Conservation (phyloP, 305 asterid genomes). For the Fraxinus baroniana region DNA sequence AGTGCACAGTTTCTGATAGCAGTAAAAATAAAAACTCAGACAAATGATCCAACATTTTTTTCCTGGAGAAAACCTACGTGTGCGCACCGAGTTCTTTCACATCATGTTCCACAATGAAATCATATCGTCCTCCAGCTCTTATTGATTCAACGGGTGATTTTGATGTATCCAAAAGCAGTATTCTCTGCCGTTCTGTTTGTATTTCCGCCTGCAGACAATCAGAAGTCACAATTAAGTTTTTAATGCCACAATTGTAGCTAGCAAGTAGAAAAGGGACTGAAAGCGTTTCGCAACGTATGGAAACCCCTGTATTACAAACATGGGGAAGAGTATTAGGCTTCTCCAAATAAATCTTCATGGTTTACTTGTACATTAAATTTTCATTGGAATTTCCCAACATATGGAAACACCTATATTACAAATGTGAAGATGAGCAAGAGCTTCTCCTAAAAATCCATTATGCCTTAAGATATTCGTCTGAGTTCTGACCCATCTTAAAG, state of each 20-base stretch:
- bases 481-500: neutral
- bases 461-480: conserved; percentile 9
- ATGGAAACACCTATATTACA: conserved; percentile 2
- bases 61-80: conserved; percentile 57
- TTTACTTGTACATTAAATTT: conserved; percentile 15
- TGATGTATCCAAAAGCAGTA: conserved; percentile 86
- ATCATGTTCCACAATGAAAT: conserved; percentile 97
- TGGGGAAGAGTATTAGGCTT: neutral
- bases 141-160: conserved; percentile 90
- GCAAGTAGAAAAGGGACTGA: conserved; percentile 23
- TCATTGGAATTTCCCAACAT: neutral
- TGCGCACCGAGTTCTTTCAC: conserved; percentile 99
- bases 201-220: conserved; percentile 76
- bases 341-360: conserved; percentile 7
- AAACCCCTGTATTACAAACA: conserved; percentile 5
- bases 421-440: neutral
- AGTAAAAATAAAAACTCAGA: neutral
- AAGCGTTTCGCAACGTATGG: neutral
- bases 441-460: conserved; percentile 7
- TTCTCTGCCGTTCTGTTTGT: conserved; percentile 93
- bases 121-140: conserved; percentile 95
- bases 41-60: conserved; percentile 6
- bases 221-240: conserved; percentile 23
- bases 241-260: conserved; percentile 9
- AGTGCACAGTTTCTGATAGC: conserved; percentile 9